Evolutionary conservation across 1,284 basidiomycete species (phyloP).

Genomic region (Irpex sp.): DNA sequence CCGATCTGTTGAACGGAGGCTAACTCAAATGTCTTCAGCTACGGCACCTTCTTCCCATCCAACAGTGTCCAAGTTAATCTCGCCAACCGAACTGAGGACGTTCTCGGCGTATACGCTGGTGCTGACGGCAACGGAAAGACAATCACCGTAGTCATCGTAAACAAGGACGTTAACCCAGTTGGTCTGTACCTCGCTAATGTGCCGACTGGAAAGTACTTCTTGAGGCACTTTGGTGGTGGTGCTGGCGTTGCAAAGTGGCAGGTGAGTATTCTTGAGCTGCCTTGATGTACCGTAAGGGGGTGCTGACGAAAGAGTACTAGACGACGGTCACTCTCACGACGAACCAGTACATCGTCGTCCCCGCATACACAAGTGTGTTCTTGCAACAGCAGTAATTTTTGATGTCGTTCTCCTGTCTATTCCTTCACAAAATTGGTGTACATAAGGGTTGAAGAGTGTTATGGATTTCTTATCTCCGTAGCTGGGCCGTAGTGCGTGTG

Average conservation of each 20-base stretch:
- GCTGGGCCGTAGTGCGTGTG: no score
- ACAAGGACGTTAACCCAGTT: constrained; percentile 40
- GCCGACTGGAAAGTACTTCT: constrained; percentile 41
- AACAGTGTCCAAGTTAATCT: constrained; percentile 40
- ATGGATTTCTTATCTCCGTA: no score
- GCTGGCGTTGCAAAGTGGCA: constrained; percentile 50
- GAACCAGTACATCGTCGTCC: constrained; percentile 39
- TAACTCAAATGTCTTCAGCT: constrained; percentile 23
- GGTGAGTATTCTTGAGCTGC: constrained; percentile 24
- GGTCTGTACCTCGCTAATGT: constrained; percentile 37
- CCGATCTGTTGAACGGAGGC: not conserved
- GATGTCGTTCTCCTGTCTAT: not conserved
- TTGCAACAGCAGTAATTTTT: constrained; percentile 24
- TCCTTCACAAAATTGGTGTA: not conserved
- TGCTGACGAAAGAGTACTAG: constrained; percentile 19
- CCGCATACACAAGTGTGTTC: constrained; percentile 45
- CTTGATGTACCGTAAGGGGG: not conserved
- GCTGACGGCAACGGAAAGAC: constrained; percentile 30
- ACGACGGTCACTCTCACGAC: constrained; percentile 34
- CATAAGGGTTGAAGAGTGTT: not conserved
- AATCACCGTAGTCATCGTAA: constrained; percentile 43
- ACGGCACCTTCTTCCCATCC: constrained; percentile 41
- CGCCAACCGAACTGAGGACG: constrained; percentile 33
- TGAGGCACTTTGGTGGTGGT: constrained; percentile 48
- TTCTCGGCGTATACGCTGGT: constrained; percentile 41